Evolutionary conservation across 345 rosid species (phyloP).

Genomic region (Nephelium lappaceum): DNA sequence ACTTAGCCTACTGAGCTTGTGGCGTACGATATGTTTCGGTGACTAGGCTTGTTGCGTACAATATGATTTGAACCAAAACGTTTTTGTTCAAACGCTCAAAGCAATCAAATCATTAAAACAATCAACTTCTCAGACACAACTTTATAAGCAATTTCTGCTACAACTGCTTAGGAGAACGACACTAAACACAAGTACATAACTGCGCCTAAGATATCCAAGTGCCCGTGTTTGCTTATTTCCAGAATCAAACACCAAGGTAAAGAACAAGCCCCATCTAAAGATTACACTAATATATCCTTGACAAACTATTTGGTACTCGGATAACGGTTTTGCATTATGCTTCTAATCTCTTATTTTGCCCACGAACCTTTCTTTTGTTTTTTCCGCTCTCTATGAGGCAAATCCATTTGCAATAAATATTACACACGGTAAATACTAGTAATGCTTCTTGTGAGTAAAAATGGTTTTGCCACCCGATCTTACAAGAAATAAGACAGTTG

Average conservation of each 20-base stretch:
- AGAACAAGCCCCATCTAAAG: neutral
- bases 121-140: too few species aligned
- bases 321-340: neutral
- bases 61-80: too few species aligned
- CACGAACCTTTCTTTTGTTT: neutral
- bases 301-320: neutral
- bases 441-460: neutral
- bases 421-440: neutral
- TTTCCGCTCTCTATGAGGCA: neutral
- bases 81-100: too few species aligned
- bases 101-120: too few species aligned
- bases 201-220: neutral
- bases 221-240: neutral
- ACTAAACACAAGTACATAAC: neutral
- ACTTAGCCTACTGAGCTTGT: too few species aligned
- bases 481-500: conserved; percentile 80
- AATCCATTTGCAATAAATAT: neutral
- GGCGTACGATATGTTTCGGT: too few species aligned
- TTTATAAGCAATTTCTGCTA: too few species aligned
- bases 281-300: neutral
- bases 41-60: too few species aligned
- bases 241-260: neutral
- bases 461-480: conserved; percentile 12
- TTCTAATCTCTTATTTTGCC: neutral
- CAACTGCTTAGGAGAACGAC: neutral